Evolutionary conservation across 345 rosid genomes (phyloP).

Genomic region (Raphanus raphanistrum): DNA sequence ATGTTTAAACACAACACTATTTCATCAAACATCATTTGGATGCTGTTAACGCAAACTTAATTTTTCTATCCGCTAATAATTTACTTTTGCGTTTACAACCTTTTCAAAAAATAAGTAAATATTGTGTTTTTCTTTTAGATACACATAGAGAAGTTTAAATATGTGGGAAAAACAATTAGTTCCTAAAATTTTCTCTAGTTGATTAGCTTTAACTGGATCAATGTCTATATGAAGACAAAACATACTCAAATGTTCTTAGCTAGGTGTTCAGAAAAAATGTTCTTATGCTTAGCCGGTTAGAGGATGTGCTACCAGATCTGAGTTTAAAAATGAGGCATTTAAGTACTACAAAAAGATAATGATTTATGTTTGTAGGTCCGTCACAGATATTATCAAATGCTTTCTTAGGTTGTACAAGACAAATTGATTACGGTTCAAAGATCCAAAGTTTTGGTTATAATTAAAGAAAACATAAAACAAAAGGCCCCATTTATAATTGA

Average conservation of each 20-base stretch:
- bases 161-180: background rate
- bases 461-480: background rate
- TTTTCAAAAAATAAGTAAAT: too few species aligned
- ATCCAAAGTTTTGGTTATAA: background rate
- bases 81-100: background rate
- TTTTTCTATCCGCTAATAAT: background rate
- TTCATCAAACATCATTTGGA: background rate
- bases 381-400: background rate
- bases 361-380: background rate
- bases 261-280: background rate
- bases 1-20: background rate
- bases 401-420: background rate
- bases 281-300: background rate
- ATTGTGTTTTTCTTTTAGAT: too few species aligned
- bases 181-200: background rate
- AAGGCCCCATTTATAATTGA: background rate
- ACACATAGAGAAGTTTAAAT: too few species aligned
- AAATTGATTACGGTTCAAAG: background rate
- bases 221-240: too few species aligned
- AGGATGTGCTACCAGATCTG: background rate
- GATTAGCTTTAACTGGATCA: background rate
- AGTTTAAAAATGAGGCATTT: too few species aligned
- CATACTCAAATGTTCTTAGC: too few species aligned
- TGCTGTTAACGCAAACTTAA: background rate
- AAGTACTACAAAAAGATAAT: background rate